Base-by-base conservation (phyloP, 345 rosid species). In the Gossypium herbaceum region DNA sequence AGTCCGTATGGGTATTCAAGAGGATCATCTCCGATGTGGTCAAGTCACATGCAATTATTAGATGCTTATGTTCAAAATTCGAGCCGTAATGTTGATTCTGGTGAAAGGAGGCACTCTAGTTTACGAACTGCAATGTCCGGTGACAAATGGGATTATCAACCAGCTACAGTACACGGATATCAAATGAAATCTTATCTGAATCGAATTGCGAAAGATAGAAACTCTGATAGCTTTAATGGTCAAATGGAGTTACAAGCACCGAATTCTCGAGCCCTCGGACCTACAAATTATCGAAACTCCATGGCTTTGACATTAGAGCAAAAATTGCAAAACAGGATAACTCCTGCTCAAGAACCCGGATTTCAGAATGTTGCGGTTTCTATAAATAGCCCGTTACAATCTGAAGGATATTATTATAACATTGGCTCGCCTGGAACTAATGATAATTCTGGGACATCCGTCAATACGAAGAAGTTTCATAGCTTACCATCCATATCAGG, bases 401-500 rank as follows among this genome's bases (percentile, higher is more conserved):
- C 93, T 11, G 97, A 85, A 79, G 80, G 85, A 70, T 77, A 85
- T 44, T 84, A 75, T 79, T 85, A 86, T 75, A 91, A 81, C 75
- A 80, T 73, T 72, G 62, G 73, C 72, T 73, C 91, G 58, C 47
- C 91, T 71, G 86, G 78, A 69, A 81, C 83, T 67, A 82, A 84
- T 61, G 88, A 88, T 66, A 76, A 68, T 73, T 77, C 68, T 12
- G 82, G 80, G 29, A 73, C 76, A 76, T 75, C 85, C 9, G 82
- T 81, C 66, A 88, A 84, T 83, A 77, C 89, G 55, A 96, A 93
- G 87, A 92, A 92, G 76, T 92, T 84, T 78, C 92, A 86, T 78
- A 93, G 97, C 87, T 85, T 89, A 87, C 98, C 98, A 9, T 92
- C 86, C 82, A 90, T 96, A 71, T 87, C 99, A 1, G 98, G 92